Evolutionary conservation across 345 rosid species (phyloP).

Genomic region (Psidium guajava): DNA sequence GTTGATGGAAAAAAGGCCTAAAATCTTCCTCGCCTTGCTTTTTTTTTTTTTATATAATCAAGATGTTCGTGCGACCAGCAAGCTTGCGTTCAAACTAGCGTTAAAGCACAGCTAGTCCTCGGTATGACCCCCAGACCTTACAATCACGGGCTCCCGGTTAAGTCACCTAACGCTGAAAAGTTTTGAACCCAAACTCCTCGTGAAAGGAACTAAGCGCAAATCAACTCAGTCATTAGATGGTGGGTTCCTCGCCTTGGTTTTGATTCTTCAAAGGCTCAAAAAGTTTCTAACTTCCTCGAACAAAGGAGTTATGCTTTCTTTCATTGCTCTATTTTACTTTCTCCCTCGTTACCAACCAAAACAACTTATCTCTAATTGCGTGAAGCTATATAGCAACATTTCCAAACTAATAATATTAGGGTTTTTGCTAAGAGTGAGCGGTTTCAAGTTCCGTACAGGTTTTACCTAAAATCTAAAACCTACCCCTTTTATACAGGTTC

Average conservation of each 20-base stretch:
- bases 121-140: fast-evolving
- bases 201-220: too few species aligned
- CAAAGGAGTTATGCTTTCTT: neutral
- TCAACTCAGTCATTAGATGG: too few species aligned
- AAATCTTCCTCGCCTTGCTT: neutral
- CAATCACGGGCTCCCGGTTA: too few species aligned
- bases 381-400: neutral
- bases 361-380: neutral
- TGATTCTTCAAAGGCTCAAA: neutral
- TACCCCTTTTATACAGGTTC: too few species aligned
- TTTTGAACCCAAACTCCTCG: too few species aligned
- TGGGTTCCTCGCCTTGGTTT: neutral
- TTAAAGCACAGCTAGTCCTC: too few species aligned
- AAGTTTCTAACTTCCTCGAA: neutral
- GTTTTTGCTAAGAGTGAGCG: neutral
- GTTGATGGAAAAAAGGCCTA: neutral
- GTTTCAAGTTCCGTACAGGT: too few species aligned
- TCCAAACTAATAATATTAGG: neutral
- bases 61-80: too few species aligned
- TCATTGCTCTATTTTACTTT: neutral
- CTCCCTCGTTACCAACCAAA: neutral
- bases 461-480: too few species aligned
- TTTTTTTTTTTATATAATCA: neutral
- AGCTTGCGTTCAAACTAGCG: too few species aligned
- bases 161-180: too few species aligned